Base-by-base conservation (phyloP, 1,284 basidiomycete genomes). In the Austropuccinia psidii region DNA sequence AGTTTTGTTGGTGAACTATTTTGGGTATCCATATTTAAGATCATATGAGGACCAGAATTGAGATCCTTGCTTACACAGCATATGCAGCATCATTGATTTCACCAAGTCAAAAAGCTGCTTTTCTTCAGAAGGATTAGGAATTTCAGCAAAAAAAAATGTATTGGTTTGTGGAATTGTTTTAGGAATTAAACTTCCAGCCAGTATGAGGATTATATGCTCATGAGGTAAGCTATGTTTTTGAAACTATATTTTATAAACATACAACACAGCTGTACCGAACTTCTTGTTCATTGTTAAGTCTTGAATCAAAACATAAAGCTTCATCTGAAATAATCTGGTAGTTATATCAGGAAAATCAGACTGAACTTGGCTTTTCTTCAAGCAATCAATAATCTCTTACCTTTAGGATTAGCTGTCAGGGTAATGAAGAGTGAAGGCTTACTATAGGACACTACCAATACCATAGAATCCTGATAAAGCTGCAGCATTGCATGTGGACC, bases 351-450 rank as follows among this genome's bases (percentile, higher is more conserved):
- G 65, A 1, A 21, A 6, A 8, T 68, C 37, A 1, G 1, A 4
- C 3, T 41, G 15, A n/a, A 1, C 7, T 19, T 64, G 8, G 4
- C 43, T 45, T 4, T 31, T 3, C 5, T 50, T 75, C 0, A 83
- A 76, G 19, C 77, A 76, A 0, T 41, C 61, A 4, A 33, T 60
- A 31, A 83, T 83, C 76, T 83, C 81, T 2, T 78, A 78, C 82
- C 83, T 0, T 80, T 76, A 0, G 81, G 77, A 75, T 83, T 83
- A 76, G 81, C 82, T 0, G 80, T 82, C 78, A 82, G 78, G 0
- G 81, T 83, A 62, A 82, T 75, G 75, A 83, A 84, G 57, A 82
- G 80, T 6, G 79, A 81, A 0, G 82, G 82, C 11, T 64, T 70
- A 1, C 81, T 81, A 43, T 60, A 76, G 0, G 73, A 64, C 1